Percentiles rank a stretch among this genome's conserved stretches.
phyloP scores from a whole-genome alignment of 192 early-diverging fungal genomes.

The Coemansia sp. region DNA sequence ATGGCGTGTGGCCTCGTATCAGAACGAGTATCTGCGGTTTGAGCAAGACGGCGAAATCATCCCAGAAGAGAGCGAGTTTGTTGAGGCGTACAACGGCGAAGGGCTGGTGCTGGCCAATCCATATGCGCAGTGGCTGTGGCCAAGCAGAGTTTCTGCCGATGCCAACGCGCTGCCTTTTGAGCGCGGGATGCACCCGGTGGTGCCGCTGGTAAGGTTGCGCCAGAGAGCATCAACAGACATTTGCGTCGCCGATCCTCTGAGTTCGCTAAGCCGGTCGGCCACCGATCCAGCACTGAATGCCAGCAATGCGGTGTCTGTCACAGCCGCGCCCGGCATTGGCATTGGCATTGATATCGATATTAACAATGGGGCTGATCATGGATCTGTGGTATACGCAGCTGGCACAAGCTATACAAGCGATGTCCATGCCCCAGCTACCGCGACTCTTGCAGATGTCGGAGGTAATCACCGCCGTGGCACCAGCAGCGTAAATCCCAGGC shows the following conservation, averaged over 20 bases:
- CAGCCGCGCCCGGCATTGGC: neutral
- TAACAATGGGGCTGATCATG: neutral
- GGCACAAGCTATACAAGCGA: neutral
- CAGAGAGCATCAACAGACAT: conserved; percentile 30
- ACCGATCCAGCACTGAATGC: conserved; percentile 12
- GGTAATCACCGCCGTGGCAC: neutral
- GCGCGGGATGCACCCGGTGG: conserved; percentile 34
- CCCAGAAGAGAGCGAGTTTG: conserved; percentile 56
- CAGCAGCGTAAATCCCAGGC: neutral
- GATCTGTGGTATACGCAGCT: neutral
- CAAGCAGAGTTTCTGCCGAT: conserved; percentile 12
- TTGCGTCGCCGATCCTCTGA: conserved; percentile 25
- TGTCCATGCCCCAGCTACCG: neutral
- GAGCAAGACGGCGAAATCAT: conserved; percentile 56
- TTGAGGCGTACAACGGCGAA: conserved; percentile 35
- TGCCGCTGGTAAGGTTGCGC: conserved; percentile 21
- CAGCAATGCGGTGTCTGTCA: neutral
- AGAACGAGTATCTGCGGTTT: conserved; percentile 73
- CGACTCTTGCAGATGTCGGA: neutral
- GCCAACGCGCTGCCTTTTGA: conserved; percentile 33
- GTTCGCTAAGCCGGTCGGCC: conserved; percentile 20
- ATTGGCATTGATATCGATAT: neutral
- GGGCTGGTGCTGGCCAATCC: conserved; percentile 38
- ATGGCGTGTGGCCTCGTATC: conserved; percentile 74
- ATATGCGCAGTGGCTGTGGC: conserved; percentile 46